Evolutionary conservation across 129 eudicot species (phyloP), one percentile per base, ranked within the genome.

Genomic region (Pseudognaphalium luteoalbum): DNA sequence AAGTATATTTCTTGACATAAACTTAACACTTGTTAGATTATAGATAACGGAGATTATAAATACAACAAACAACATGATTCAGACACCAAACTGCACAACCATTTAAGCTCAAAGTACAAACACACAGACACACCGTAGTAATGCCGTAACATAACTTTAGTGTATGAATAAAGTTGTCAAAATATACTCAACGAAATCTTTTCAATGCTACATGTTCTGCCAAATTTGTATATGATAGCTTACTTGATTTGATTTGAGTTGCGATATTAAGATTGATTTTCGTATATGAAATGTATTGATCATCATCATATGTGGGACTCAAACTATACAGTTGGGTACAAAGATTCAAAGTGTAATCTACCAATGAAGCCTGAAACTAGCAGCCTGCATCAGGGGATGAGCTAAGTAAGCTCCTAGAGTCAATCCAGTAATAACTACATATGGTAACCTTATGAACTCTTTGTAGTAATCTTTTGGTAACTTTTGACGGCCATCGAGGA

Each of bases 351-450:
- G 7, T 50, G 10, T 19, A 30, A 60, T 76, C 88, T 89, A 95
- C 99, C 99, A 95, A 79, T 95, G 97, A 54, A 95, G 96, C 77
- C 96, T 57, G 42, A 67, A 91, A 82, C 99, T 95, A 47, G 97
- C 93, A 72, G 99, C 96, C 70, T 83, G 99, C 99, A 95, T 95
- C 21, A 95, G 87, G 39, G 99, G 99, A 80, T 95, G 99, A 61
- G 96, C 97, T 68, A 95, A 86, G 75, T 95, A 95, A 0, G 96
- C 92, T 72, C 97, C 97, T 71, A 95, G 66, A 60, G 99, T 95
- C 79, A 95, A 75, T 30, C 74, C 91, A 14, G 95, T 89, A 79
- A 95, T 89, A 15, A 90, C 77, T 32, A 91, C 47, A 80, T 95
- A 95, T n/a, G 99, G 99, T 70, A 95, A 39, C 79, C 99, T 81